Evolutionary conservation across 176 grass and related monocot genomes (phyloP).

Genomic region (Oryza brachyantha): DNA sequence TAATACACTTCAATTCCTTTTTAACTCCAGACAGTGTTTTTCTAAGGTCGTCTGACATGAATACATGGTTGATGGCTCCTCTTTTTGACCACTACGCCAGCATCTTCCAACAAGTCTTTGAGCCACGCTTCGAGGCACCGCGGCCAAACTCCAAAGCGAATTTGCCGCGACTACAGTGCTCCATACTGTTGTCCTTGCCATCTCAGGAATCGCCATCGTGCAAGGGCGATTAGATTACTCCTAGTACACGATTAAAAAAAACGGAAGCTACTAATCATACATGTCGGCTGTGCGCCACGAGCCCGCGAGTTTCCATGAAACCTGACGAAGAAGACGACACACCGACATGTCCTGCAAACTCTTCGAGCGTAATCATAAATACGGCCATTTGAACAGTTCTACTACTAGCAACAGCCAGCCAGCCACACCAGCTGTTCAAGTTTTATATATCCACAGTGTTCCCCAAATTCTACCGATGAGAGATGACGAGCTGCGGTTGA

Average conservation of each 20-base stretch:
- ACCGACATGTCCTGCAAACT: conserved; percentile 16
- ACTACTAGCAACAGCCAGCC: too few species aligned
- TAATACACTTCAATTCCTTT: too few species aligned
- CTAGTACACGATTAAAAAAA: not conserved
- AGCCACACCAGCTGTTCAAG: not conserved
- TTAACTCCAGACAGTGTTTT: too few species aligned
- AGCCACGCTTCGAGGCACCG: not conserved
- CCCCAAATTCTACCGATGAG: not conserved
- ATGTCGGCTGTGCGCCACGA: conserved; percentile 18
- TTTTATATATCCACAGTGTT: not conserved
- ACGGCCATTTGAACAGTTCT: not conserved
- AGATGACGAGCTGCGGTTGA: not conserved
- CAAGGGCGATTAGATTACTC: not conserved
- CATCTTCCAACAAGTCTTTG: not conserved
- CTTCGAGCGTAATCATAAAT: not conserved
- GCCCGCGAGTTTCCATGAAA: conserved; percentile 15
- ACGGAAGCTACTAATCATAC: conserved; percentile 10
- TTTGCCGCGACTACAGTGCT: not conserved
- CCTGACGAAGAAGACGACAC: conserved; percentile 23
- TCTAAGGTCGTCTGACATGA: not conserved
- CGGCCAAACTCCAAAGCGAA: conserved; percentile 16
- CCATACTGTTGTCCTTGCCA: not conserved
- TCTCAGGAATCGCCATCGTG: conserved; percentile 10
- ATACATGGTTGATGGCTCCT: too few species aligned
- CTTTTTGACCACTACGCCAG: not conserved